Evolutionary conservation across 2,329 filamentous ascomycete species (phyloP).

Genomic region (Epichloe elymi): DNA sequence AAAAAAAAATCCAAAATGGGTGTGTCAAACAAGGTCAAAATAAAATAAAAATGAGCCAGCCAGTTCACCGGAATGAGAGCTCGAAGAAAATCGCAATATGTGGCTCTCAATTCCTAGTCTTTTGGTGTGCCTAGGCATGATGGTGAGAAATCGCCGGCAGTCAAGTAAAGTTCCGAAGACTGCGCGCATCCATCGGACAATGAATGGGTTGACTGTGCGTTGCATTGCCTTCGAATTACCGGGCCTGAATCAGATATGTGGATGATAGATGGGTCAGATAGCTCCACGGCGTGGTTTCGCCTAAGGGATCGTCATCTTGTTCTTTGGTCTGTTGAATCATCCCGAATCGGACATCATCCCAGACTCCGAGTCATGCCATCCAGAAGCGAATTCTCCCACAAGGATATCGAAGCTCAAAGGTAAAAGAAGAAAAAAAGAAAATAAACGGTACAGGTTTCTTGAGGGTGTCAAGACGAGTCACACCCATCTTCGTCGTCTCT

Average conservation of each 20-base stretch:
- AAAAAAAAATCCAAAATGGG: neutral
- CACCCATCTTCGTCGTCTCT: constrained; percentile 1
- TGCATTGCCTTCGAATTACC: neutral
- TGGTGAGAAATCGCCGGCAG: neutral
- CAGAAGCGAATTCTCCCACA: constrained; percentile 12
- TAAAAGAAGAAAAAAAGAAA: constrained; percentile 10
- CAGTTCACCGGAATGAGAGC: constrained; percentile 2
- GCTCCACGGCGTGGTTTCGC: neutral
- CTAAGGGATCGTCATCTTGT: neutral
- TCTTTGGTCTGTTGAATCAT: neutral
- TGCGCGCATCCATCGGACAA: neutral
- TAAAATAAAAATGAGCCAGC: neutral
- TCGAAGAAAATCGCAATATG: constrained; percentile 2
- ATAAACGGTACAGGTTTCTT: constrained; percentile 10
- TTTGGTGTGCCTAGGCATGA: neutral
- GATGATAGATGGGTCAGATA: neutral
- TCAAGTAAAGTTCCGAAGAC: neutral
- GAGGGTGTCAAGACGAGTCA: neutral
- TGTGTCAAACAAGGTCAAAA: neutral
- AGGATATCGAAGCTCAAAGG: constrained; percentile 19
- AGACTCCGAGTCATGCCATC: constrained; percentile 1
- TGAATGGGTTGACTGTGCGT: neutral
- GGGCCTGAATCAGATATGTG: neutral
- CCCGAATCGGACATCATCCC: neutral
- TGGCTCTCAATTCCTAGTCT: neutral